Evolutionary conservation across 2,329 filamentous ascomycete species (phyloP).

Genomic region (Metarhizium sp.): DNA sequence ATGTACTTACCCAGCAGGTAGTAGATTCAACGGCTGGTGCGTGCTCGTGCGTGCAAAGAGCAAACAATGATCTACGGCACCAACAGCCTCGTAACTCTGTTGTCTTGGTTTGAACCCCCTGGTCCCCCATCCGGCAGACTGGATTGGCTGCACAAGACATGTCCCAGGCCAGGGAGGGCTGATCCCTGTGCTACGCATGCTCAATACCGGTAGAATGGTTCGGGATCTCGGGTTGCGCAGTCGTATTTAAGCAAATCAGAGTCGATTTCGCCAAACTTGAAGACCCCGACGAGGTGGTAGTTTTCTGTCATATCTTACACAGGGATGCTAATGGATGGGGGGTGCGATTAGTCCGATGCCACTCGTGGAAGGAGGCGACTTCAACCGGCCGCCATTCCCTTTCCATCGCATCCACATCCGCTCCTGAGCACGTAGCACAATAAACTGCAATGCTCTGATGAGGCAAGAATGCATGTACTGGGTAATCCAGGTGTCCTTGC

Average conservation of each 20-base stretch:
- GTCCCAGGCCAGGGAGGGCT: neutral
- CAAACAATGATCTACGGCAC: no score
- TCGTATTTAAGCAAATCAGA: slow-evolving; percentile 7
- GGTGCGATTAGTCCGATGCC: neutral
- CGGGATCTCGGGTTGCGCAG: slow-evolving; percentile 5
- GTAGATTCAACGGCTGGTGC: no score
- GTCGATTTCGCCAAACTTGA: neutral
- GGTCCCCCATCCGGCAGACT: neutral
- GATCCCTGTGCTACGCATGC: neutral
- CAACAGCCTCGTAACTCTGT: no score
- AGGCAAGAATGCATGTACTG: neutral
- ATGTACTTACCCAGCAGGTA: no score
- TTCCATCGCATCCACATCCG: neutral
- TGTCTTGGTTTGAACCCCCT: no score
- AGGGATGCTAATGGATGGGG: neutral
- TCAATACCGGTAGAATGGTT: slow-evolving; percentile 8
- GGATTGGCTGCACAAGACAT: neutral
- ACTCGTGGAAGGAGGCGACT: neutral
- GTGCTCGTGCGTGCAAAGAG: no score
- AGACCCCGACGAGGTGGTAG: neutral
- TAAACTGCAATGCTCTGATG: neutral
- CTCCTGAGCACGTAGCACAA: neutral
- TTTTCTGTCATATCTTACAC: neutral
- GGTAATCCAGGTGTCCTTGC: neutral
- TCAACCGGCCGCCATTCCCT: neutral